Base-by-base conservation (phyloP, 1,284 basidiomycete species). In the Leccinum cinnamomeum region DNA sequence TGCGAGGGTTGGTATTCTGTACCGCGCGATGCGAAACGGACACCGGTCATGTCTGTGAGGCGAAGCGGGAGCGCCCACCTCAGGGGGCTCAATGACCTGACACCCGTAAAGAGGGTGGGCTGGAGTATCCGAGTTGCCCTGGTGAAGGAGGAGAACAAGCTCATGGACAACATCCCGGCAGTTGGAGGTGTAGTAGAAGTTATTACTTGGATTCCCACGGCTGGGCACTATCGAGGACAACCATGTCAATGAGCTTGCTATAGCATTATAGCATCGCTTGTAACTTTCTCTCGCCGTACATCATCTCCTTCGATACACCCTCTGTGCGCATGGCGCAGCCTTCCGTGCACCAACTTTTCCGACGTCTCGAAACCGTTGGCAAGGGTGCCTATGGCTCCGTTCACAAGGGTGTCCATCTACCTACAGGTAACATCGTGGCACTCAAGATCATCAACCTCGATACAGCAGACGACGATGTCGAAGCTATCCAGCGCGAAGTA, bases 401-500 rank as follows among this genome's bases (percentile, higher is more conserved):
- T n/a, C 93, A 96, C 80, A 94, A 92, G 73, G 95, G 93, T n/a
- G 79, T 89, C 61, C 92, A 97, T 69, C 82, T 92, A 53, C 84
- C 89, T 1, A 89, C 92, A 0, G 91, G 93, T 16, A 91, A 94
- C 59, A 83, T 95, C 57, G 94, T 98, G 16, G 96, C 95, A 14
- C 88, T 98, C 78, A 98, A 99, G 80, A 97, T 99, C 74, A 98
- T 99, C 80, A 95, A 99, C 75, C 89, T 99, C 65, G 97, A 99
- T 78, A 97, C 93, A 16, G 89, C 93, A 59, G 95, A 96, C 75
- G 96, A 98, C 76, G 97, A 99, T 76, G 95, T 98, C 25, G 91
- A 83, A 54, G 97, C 97, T 77, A 98, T 99, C 61, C 97, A 98
- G 77, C 90, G 92, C 66, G 97, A 99, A 78, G 95, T 99, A 20